Percentiles rank a stretch among this genome's conserved stretches.
These are phyloP conservation scores for Nemania abortiva DNA, from an alignment of 2,329 filamentous ascomycete species.

Conservation along the genomic window DNA sequence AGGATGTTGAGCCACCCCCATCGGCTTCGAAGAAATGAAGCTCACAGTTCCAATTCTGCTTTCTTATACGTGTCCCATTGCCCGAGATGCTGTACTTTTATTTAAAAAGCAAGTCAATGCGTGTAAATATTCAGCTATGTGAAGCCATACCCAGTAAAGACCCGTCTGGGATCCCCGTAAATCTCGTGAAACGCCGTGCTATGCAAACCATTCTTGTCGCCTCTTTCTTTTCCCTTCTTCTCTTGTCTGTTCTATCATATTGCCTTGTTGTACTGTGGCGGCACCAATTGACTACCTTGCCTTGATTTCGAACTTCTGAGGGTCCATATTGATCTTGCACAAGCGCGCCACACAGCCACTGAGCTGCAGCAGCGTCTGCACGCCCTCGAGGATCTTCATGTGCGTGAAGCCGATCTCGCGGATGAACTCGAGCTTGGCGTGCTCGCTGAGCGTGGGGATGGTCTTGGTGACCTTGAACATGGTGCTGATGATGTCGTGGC, in stretches of 20 bases:
- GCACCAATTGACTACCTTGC: conserved; percentile 43
- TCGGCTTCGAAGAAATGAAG: conserved; percentile 44
- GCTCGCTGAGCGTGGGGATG: conserved; percentile 89
- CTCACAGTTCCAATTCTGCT: neutral
- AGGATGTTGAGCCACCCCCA: conserved; percentile 53
- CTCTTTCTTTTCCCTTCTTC: neutral
- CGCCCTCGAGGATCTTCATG: conserved; percentile 98
- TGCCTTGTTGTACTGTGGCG: neutral
- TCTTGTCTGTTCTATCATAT: no score
- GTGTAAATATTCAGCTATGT: conserved; percentile 39
- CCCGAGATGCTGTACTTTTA: conserved; percentile 14
- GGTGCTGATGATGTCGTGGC: conserved; percentile 97
- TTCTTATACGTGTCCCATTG: conserved; percentile 1
- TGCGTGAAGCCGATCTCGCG: conserved; percentile 99
- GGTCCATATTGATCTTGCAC: conserved; percentile 97
- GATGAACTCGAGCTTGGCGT: conserved; percentile 96
- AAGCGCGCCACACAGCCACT: conserved; percentile 92
- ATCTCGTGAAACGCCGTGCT: conserved; percentile 48
- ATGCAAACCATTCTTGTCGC: conserved; percentile 42
- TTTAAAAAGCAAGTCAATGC: conserved; percentile 35
- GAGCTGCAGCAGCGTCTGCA: conserved; percentile 93
- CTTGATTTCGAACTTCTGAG: conserved; percentile 74
- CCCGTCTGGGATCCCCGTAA: conserved; percentile 21
- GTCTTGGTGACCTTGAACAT: conserved; percentile 99
- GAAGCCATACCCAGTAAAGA: conserved; percentile 31